Percentiles rank a stretch among this genome's conserved stretches.
These are phyloP conservation scores for Calocybe cyanea DNA, from an alignment of 768 basidiomycete genomes.

Conservation along the genomic window DNA sequence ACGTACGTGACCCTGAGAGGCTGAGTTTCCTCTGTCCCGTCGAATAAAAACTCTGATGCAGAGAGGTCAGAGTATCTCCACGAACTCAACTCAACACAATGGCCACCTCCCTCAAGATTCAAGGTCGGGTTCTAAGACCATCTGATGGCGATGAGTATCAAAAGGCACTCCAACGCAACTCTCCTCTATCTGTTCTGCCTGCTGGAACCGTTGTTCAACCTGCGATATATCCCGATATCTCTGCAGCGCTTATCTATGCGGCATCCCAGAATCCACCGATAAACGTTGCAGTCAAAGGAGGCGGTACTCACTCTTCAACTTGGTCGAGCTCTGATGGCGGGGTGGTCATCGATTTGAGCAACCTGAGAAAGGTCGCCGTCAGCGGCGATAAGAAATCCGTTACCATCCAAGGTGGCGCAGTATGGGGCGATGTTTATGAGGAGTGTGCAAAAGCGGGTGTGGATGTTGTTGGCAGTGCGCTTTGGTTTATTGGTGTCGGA, in stretches of 20 bases:
- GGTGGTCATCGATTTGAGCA: slow-evolving; percentile 15
- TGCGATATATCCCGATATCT: not conserved
- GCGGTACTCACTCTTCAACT: slow-evolving; percentile 7
- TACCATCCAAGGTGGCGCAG: slow-evolving; percentile 11
- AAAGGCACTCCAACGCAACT: slow-evolving; percentile 1
- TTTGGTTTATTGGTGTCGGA: slow-evolving; percentile 9
- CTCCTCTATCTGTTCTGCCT: not conserved
- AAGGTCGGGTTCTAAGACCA: not conserved
- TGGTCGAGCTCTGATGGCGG: slow-evolving; percentile 15
- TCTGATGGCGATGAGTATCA: slow-evolving; percentile 1
- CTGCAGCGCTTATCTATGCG: slow-evolving; percentile 5
- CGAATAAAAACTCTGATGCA: too few relatives aligned
- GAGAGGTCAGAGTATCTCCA: too few relatives aligned
- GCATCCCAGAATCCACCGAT: slow-evolving; percentile 11
- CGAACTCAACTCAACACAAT: too few relatives aligned
- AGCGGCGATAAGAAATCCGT: slow-evolving; percentile 10
- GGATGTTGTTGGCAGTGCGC: slow-evolving; percentile 12
- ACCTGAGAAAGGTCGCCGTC: slow-evolving; percentile 7
- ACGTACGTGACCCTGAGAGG: too few relatives aligned
- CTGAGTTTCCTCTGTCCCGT: too few relatives aligned
- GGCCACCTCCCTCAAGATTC: not conserved
- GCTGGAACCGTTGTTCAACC: not conserved
- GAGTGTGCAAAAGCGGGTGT: slow-evolving; percentile 8
- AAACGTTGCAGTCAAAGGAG: slow-evolving; percentile 17
- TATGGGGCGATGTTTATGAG: slow-evolving; percentile 17